phyloP scores from a whole-genome alignment of 305 asterid species.

The Rubia occidens region DNA sequence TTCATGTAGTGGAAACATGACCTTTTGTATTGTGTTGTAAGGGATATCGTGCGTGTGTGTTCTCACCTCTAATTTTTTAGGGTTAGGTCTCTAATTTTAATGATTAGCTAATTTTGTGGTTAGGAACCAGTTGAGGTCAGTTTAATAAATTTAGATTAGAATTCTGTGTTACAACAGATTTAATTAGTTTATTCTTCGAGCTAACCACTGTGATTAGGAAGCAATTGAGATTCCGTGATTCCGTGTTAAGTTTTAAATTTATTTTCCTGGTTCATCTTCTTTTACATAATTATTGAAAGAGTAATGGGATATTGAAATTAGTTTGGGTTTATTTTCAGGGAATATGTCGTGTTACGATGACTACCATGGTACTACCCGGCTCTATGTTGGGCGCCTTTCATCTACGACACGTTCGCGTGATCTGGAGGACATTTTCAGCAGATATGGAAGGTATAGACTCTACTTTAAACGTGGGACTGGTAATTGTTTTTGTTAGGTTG shows the following conservation, averaged over 20 bases:
- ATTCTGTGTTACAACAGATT: not conserved
- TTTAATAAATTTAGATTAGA: not conserved
- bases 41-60: not conserved
- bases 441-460: slow-evolving; percentile 76
- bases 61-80: not conserved
- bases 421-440: slow-evolving; percentile 75
- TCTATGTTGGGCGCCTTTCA: slow-evolving; percentile 89
- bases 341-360: slow-evolving; percentile 88
- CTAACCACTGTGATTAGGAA: not conserved
- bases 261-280: not conserved
- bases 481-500: not conserved
- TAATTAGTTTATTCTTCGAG: not conserved
- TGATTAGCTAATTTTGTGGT: not conserved
- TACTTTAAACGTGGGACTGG: not conserved
- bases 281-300: not conserved
- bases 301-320: not conserved
- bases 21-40: not conserved
- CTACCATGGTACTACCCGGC: slow-evolving; percentile 65
- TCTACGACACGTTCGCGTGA: slow-evolving; percentile 88
- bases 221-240: not conserved
- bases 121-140: not conserved
- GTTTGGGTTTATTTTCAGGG: slow-evolving; percentile 12
- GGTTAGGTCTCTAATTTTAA: not conserved
- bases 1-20: not conserved
- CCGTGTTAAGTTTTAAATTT: not conserved